Base-by-base conservation (phyloP, 179 eudicot genomes). In the Sideroxylon spinosum region DNA sequence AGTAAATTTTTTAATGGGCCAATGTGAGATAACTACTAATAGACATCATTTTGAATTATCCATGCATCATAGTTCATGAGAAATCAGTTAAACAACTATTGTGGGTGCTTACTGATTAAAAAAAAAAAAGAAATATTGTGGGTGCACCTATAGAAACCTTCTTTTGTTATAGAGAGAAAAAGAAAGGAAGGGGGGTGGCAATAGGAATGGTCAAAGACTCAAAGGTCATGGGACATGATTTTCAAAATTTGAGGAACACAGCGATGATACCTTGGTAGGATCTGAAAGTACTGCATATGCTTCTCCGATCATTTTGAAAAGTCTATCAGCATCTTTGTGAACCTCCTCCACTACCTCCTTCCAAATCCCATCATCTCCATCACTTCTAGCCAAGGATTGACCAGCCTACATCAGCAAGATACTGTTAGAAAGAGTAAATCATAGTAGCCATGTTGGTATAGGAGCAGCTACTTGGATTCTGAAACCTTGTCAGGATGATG, bases 401-500 rank as follows among this genome's bases (percentile, higher is more conserved):
- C 91, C 89, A 87, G 96, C 97, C 99, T 95, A 78, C 49, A 81
- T 61, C 62, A 76, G 56, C 44, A 71, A 37, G 55, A 74, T 14
- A 74, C 52, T 22, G 61, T 66, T 61, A 29, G 37, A n/a, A 66
- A 60, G 23, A 11, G 55, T 7, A 73, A 65, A 52, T 10, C 13
- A 29, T 26, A 74, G 26, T 74, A 14, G 37, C 19, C 53, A 60
- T 68, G n/a, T n/a, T 37, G 62, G 65, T 69, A n/a, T 37, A 85
- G 26, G 20, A 69, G 67, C 29, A 62, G 69, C 62, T 64, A 49
- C n/a, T 17, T 69, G 50, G 52, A 78, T 72, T 70, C 74, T 29
- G n/a, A 71, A 78, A 95, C 99, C 98, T 95, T 95, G 87, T 95
- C 99, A 55, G 99, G 99, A 80, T 95, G 99, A 90, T 95, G 97